Evolutionary conservation across 257 asterid species (phyloP), one percentile per base, ranked within the genome.

Genomic region (Ballota nigra): DNA sequence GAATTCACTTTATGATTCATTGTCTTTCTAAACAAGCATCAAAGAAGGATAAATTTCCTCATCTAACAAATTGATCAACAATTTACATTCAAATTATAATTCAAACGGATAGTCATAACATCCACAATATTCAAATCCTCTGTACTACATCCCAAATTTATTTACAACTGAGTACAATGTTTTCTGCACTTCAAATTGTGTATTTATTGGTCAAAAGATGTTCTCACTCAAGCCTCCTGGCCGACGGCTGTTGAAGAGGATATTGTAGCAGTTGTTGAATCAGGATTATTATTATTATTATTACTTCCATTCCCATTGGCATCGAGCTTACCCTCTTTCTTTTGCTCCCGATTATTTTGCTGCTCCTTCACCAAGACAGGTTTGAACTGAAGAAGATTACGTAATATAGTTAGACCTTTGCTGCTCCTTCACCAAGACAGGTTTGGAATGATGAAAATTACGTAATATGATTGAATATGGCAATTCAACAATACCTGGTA

Each of bases 331-430:
- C 43, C 78, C 53, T 78, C 83, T 64, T 83, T 78, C 41, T 61
- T 78, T 18, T 53, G 78, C 65, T 76, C 75, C 28, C 33, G 63
- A 31, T 79, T 78, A 75, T 78, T 85, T 75, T 84, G 91, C 60
- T 86, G 91, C 63, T 86, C 87, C 87, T 94, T 91, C 80, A 89
- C 88, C 88, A 89, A 47, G 51, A 91, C 92, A 11, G 98, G 99
- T 77, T 89, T 79, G 85, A 94, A 91, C 98, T 92, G 96, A 73
- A 13, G 66, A 56, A 31, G 67, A 40, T 10, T 56, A 66, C 41
- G 15, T 12, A 23, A 79, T 56, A 47, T 29, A 36, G 24, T 77
- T 74, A 64, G 9, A 47, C 22, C 60, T 22, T 53, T 84, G 91
- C 60, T 86, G 91, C 63, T 86, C 87, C 87, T 94, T 91, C 80